These are phyloP conservation scores for Dittrichia graveolens DNA, from an alignment of 129 eudicot genomes.

Conservation along the genomic window DNA sequence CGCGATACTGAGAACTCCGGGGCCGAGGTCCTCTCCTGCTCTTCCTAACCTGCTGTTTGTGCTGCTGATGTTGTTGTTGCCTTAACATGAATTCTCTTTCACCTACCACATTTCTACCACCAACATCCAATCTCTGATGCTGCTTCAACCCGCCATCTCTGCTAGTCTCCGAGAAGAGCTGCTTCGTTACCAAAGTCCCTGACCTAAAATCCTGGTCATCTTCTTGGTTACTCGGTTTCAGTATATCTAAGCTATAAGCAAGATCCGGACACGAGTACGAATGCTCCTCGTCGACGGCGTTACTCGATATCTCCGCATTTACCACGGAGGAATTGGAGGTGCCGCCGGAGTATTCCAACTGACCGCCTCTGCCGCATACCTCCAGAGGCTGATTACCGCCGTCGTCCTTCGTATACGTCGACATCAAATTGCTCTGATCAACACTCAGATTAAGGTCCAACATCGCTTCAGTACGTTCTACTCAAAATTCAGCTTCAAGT, in stretches of 20 bases:
- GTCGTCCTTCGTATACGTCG: conserved; percentile 31
- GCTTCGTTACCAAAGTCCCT: conserved; percentile 38
- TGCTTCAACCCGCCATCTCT: conserved; percentile 25
- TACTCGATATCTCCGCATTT: conserved; percentile 53
- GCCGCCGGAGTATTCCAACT: conserved; percentile 50
- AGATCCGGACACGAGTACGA: conserved; percentile 31
- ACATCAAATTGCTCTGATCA: conserved; percentile 37
- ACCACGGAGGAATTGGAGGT: conserved; percentile 65
- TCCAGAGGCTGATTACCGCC: conserved; percentile 33
- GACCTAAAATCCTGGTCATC: conserved; percentile 29
- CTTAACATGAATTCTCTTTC: conserved; percentile 38
- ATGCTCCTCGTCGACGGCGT: conserved; percentile 49
- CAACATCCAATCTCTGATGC: conserved; percentile 33
- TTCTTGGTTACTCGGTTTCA: conserved; percentile 38
- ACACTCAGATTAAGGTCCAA: conserved; percentile 60
- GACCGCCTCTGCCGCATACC: conserved; percentile 39
- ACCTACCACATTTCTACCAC: conserved; percentile 23
- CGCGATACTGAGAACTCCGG: conserved; percentile 81
- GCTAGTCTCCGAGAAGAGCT: conserved; percentile 44
- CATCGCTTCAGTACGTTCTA: conserved; percentile 40
- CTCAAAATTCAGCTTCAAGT: conserved; percentile 22
- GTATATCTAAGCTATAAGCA: conserved; percentile 48
- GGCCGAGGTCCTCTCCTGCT: conserved; percentile 90
- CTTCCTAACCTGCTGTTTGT: conserved; percentile 55
- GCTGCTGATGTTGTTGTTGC: conserved; percentile 39